phyloP scores from a whole-genome alignment of 768 basidiomycete genomes.

The Austroboletus festivus region DNA sequence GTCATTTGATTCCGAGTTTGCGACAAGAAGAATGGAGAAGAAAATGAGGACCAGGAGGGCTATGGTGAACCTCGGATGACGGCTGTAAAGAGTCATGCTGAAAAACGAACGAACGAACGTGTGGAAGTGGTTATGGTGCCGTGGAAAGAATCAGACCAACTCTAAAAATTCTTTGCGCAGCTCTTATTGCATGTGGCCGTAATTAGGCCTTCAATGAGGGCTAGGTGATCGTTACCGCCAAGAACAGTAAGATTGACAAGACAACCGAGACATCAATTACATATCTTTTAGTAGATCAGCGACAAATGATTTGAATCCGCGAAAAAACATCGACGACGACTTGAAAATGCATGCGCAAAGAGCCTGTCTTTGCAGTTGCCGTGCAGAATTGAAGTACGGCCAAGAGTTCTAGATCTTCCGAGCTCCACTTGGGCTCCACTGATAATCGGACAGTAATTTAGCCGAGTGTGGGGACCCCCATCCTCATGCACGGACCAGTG shows the following conservation, averaged over 20 bases:
- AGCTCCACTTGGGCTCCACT: neutral
- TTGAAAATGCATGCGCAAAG: too few species aligned
- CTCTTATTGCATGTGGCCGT: neutral
- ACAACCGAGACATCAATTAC: too few species aligned
- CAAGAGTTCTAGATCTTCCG: too few species aligned
- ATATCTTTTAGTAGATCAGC: too few species aligned
- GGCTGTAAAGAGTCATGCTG: slow-evolving; percentile 26
- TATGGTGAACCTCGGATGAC: slow-evolving; percentile 32
- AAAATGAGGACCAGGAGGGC: slow-evolving; percentile 25
- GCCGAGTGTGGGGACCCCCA: neutral
- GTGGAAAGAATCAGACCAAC: slow-evolving; percentile 7
- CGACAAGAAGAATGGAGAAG: slow-evolving; percentile 26
- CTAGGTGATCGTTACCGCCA: neutral
- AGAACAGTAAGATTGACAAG: neutral
- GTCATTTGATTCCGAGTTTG: slow-evolving; percentile 16
- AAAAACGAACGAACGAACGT: slow-evolving; percentile 13
- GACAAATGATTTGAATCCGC: too few species aligned
- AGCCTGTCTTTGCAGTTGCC: too few species aligned
- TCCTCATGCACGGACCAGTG: too few species aligned
- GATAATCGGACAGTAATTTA: neutral
- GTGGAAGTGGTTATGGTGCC: too few species aligned
- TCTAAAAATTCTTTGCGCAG: neutral
- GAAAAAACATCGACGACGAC: too few species aligned
- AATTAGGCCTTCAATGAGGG: too few species aligned
- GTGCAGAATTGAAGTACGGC: too few species aligned